A percentile compares a stretch with the other conserved stretches of the same genome.
phyloP scores from a whole-genome alignment of 31 red algal species.

The Bonnemaisonia californica region DNA sequence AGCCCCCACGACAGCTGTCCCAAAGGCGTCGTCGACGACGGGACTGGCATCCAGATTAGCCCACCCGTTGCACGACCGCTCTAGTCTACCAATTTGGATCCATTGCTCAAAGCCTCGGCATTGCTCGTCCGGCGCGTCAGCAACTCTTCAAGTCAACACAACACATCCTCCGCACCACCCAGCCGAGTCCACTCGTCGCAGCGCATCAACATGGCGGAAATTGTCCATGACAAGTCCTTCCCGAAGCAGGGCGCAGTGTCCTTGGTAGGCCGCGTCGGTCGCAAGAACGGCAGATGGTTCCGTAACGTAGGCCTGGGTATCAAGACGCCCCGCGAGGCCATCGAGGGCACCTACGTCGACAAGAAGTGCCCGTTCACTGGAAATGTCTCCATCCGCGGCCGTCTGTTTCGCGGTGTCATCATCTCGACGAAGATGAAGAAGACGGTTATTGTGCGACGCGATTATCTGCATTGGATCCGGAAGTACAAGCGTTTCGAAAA shows the following conservation, averaged over 20 bases:
- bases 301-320: slow-evolving; percentile 96
- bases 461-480: slow-evolving; percentile 96
- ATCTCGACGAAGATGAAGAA: slow-evolving; percentile 98
- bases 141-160: background rate
- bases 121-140: no score
- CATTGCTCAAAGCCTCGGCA: no score
- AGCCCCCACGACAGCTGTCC: slow-evolving; percentile 1
- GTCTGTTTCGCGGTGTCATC: slow-evolving; percentile 91
- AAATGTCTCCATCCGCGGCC: slow-evolving; percentile 92
- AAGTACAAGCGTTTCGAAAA: slow-evolving; percentile 99
- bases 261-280: slow-evolving; percentile 72
- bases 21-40: background rate
- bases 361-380: slow-evolving; percentile 99
- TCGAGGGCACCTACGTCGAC: slow-evolving; percentile 93
- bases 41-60: background rate
- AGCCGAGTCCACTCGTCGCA: background rate
- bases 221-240: slow-evolving; percentile 90
- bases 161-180: background rate
- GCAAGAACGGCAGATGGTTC: slow-evolving; percentile 94
- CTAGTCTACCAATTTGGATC: no score
- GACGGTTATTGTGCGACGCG: slow-evolving; percentile 93
- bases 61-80: no score
- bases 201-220: slow-evolving; percentile 40
- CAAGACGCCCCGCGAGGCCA: slow-evolving; percentile 97
- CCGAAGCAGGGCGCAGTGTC: slow-evolving; percentile 97